Base-by-base conservation (phyloP, 176 grass and related monocot genomes). In the Phoenix roebelenii region DNA sequence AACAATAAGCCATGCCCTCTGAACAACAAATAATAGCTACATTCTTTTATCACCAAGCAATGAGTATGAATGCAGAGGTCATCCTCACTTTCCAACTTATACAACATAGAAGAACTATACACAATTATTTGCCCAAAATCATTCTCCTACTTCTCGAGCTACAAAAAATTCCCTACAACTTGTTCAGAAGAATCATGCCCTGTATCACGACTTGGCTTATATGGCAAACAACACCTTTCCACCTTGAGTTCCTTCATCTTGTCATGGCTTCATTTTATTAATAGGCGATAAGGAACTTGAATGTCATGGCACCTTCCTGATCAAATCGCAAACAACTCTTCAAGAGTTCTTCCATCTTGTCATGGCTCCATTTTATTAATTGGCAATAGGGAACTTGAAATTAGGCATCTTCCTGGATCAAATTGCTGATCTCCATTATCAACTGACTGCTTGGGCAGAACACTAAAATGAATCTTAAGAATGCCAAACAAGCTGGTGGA, bases 51-150 rank as follows among this genome's bases (percentile, higher is more conserved):
- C 63, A 26, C 16, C 22, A 18, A 18, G 50, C 15, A 52, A 65
- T 52, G 22, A 52, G 49, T n/a, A 65, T 10, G 49, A 44, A 44
- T 4, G 15, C 49, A 52, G 63, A 65, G 25, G 15, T 65, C 49
- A 65, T 52, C 63, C 22, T 23, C 15, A 23, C 48, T 51, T 49
- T 23, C 39, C 14, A 63, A 44, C 35, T 12, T 50, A 16, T 49
- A 48, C 2, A 65, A 52, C 63, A 52, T 49, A 64, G 50, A 63
- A 64, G 19, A 64, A 65, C 16, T 65, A 26, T 65, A 22, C 22
- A 65, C 20, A 51, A 25, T 16, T 51, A 50, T 65, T 23, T 65
- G 18, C 25, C 35, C 35, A 44, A 12, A 44, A 64, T 16, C 22
- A 24, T 15, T 7, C 44, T 22, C 16, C 39, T 25, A 16, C 18